Base-by-base conservation (phyloP, 129 eudicot species). In the Mikania micrantha region DNA sequence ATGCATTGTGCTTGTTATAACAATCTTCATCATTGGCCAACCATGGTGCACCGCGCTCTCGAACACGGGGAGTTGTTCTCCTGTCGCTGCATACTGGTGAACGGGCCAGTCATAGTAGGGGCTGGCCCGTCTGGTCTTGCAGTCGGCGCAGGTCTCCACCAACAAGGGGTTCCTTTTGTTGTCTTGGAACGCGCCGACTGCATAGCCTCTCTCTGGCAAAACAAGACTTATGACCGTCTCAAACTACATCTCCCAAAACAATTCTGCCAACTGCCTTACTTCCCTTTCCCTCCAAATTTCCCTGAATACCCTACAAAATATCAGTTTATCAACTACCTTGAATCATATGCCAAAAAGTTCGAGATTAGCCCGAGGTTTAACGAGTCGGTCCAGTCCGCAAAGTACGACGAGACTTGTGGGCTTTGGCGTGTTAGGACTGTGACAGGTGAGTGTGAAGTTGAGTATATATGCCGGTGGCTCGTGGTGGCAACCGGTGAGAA, bases 401-500 rank as follows among this genome's bases (percentile, higher is more conserved):
- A 75, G 80, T 90, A 82, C 19, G 97, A 90, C 50, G 94, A 90
- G 63, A 79, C 83, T 4, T 90, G 93, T 20, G 97, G 97, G 7
- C 74, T 94, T 32, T 94, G 99, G 99, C 79, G 97, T 31, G 77
- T 94, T 42, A 81, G 57, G 79, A 87, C 81, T 3, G 60, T 72
- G 27, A 20, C 63, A 1, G 52, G 22, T 15, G 62, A 58, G 9
- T 45, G 72, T 21, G 88, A 82, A 79, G 77, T 83, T 8, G 96
- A 94, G 76, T 94, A 94, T 62, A 84, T 94, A 12, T 87, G 97
- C 36, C 75, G 90, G 87, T 94, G 99, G 99, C 82, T 94, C 7
- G 97, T 94, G 64, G 99, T 90, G 70, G 99, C 99, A 2, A 86
- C 95, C 0, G 99, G 99, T 4, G 97, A 94, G 71, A 94, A 94